Base-by-base conservation (phyloP, 148 eudicot genomes). In the Rhododendron henanense region DNA sequence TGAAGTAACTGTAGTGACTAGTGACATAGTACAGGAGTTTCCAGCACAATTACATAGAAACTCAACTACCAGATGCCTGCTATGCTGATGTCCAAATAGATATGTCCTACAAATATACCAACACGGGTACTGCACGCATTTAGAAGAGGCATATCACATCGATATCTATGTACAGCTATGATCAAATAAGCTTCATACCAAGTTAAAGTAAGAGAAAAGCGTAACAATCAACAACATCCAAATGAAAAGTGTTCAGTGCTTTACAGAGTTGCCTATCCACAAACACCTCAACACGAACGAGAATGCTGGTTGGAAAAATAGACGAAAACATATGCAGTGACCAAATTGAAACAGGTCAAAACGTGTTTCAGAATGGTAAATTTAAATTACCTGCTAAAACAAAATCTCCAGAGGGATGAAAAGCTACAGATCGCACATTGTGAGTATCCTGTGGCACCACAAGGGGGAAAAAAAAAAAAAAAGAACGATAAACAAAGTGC, bases 361-460 rank as follows among this genome's bases (percentile, higher is more conserved):
- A 14, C 1, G 9, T 67, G 10, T 69, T 69, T 74, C 69, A 53
- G 63, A 51, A 76, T 33, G 65, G 5, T 21, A 15, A n/a, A 81
- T 81, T 83, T 33, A 48, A 85, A 69, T 87, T n/a, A 94, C 98
- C 98, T 86, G 98, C 98, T 94, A 95, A 86, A 88, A 95, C 90
- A 90, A 91, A 95, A 81, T 93, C 92, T 78, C 98, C 98, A 80
- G 98, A 95, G 74, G 98, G 98, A 88, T 95, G 98, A 87, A 94
- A 94, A 81, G 94, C 91, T 77, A 95, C 93, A 81, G 98, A 95
- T 57, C 98, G 92, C 73, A 95, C 98, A 89, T 93, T 95, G 88
- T 95, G 98, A 78, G 98, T 95, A 86, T 95, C 98, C 98, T 95
- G 95, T 61, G 85, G 76, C 78, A 59, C 45, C 51, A 82, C 33